Base-by-base conservation (phyloP, 1,139 yeast genomes). In the Geotrichum siamense region DNA sequence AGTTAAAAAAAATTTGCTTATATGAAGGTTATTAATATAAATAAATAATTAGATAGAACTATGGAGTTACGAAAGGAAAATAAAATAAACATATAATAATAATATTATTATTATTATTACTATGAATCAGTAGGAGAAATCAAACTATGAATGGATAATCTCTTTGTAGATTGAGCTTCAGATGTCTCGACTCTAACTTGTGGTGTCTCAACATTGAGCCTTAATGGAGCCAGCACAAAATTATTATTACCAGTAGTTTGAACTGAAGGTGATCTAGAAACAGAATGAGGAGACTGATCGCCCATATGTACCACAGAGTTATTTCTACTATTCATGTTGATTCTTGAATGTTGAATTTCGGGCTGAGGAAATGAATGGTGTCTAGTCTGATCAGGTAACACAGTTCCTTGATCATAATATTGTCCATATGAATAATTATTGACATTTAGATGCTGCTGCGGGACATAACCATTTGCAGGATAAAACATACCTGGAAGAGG, bases 341-440 rank as follows among this genome's bases (percentile, higher is more conserved):
- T 12, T 17, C 34, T 30, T 5, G 17, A 17, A 12, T 30, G 21
- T 9, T 5, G 15, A 17, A 16, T 5, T 15, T 30, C 34, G 9
- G 20, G 21, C 5, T 4, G 10, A 15, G 15, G 19, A 16, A 15
- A 30, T 16, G 34, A 16, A 5, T n/a, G 21, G 6, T 17, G 19
- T 5, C 21, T 30, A 30, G 15, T 16, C 4, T 19, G 5, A 5
- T 13, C n/a, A 30, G 21, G 8, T 12, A 6, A 12, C 15, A 4
- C 9, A 5, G 21, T 16, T 5, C 19, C 21, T 17, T 13, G 34
- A 17, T 30, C 34, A 30, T 30, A 15, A 30, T 13, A 8, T 4
- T 30, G 21, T 15, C 34, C 34, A 30, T 30, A 30, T 15, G 34
- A 30, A 12, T 30, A 30, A 12, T 30, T 30, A 12, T n/a, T 30